Evolutionary conservation across 108 stramenopile genomes (phyloP).

Genomic region (Discostella pseudostelligera): DNA sequence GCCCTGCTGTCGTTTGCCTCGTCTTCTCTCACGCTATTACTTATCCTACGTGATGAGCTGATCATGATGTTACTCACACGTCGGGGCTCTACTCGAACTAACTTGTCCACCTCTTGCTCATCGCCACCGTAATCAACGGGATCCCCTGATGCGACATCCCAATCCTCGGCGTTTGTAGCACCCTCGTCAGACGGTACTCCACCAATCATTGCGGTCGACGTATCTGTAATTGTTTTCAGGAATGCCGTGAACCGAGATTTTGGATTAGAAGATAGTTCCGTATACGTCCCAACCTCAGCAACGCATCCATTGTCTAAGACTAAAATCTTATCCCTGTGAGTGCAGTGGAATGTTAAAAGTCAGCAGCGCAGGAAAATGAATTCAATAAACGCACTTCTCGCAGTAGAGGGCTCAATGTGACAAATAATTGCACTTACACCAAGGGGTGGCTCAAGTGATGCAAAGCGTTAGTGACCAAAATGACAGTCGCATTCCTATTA

Average conservation of each 20-base stretch:
- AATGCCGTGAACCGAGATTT: conserved; percentile 59
- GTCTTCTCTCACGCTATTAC: conserved; percentile 1
- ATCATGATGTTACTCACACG: conserved; percentile 6
- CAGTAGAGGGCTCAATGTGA: not conserved
- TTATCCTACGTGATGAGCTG: not conserved
- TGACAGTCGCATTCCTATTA: conserved; percentile 54
- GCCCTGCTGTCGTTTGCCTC: conserved; percentile 14
- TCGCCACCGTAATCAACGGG: conserved; percentile 20
- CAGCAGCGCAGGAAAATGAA: not conserved
- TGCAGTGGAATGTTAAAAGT: not conserved
- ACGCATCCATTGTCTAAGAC: conserved; percentile 79
- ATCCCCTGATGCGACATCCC: conserved; percentile 23
- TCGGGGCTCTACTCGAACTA: conserved; percentile 10
- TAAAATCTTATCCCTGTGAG: conserved; percentile 53
- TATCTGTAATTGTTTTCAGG: conserved; percentile 61
- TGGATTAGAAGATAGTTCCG: conserved; percentile 54
- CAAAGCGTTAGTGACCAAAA: conserved; percentile 93
- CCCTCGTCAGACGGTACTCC: not conserved
- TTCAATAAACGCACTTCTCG: not conserved
- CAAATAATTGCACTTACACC: conserved; percentile 27
- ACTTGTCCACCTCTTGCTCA: conserved; percentile 34
- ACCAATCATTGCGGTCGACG: conserved; percentile 21
- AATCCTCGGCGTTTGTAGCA: not conserved
- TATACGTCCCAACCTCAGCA: conserved; percentile 78
- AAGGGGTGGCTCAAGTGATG: conserved; percentile 76